Base-by-base conservation (phyloP, 225 moss, liverwort and hornwort species). In the Asterella californica region DNA sequence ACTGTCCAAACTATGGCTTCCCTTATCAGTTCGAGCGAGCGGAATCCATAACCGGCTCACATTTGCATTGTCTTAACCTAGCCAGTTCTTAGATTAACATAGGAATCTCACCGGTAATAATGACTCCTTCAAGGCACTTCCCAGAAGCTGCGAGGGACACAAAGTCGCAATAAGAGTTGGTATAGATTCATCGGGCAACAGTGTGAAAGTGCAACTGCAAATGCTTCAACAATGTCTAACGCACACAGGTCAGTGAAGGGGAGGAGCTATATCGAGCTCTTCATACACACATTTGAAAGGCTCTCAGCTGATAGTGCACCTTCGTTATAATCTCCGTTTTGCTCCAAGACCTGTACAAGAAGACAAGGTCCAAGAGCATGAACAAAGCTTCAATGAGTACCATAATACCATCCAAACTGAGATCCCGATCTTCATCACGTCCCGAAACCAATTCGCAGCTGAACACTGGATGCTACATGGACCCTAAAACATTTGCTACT, bases 41-140 rank as follows among this genome's bases (percentile, higher is more conserved):
- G 25, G 24, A 22, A n/a, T 60, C 15, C 24, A 60, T 25, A 6
- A 27, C 61, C 25, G n/a, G 61, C 12, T 52, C 52, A 12, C 52
- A 10, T 1, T 10, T 12, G 52, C 17, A 61, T n/a, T 61, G n/a
- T 21, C n/a, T 27, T 9, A 25, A 25, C n/a, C 25, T 25, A 67
- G 21, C 50, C 29, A 46, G 30, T 29, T 49, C 2, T 24, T 1
- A 48, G 27, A 53, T 80, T 25, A 76, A 6, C 15, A 73, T 66
- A 17, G 59, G 14, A 86, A 52, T 30, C 59, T 87, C 76, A 91
- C 92, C 84, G 87, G 79, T 15, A 82, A 77, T 80, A 96, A 85
- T 17, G 91, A 90, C 80, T 94, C 92, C 75, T 83, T 92, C 90
- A 96, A 86, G 68, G 92, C 94, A 65, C 86, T 92, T 80, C 86